Conservation (phyloP, 2,329 filamentous ascomycete species). For the Penicillium corylophilum region DNA sequence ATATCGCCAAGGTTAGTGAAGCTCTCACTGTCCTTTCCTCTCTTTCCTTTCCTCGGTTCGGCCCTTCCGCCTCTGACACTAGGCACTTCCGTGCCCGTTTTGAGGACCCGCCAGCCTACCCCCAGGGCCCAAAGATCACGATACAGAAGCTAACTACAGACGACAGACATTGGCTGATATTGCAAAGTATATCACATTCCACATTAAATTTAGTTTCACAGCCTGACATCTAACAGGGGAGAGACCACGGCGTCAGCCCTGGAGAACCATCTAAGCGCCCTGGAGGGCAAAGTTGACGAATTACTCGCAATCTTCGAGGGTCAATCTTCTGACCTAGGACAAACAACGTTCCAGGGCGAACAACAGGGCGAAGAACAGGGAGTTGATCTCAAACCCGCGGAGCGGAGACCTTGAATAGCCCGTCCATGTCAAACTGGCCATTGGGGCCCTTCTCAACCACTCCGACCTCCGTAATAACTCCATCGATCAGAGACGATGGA, state of each 20-base stretch:
- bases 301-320: conserved; percentile 26
- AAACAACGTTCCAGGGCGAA: too few relatives aligned
- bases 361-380: background rate
- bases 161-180: conserved; percentile 20
- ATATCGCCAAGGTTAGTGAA: conserved; percentile 3
- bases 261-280: conserved; percentile 17
- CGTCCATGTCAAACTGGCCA: conserved; percentile 64
- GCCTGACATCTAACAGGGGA: conserved; percentile 15
- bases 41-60: background rate
- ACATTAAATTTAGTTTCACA: background rate
- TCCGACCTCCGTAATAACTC: conserved; percentile 88
- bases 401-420: conserved; percentile 25
- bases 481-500: conserved; percentile 83
- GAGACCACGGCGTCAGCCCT: conserved; percentile 23
- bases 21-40: background rate
- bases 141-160: background rate
- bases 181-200: conserved; percentile 14
- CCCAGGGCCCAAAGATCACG: background rate
- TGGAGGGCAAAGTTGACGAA: conserved; percentile 27
- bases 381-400: conserved; percentile 4
- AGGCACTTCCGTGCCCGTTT: background rate
- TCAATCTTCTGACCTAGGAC: conserved; percentile 6
- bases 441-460: conserved; percentile 73
- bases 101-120: background rate
- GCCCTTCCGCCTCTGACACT: background rate